Evolutionary conservation across 805 yeast species (phyloP), one percentile per base, ranked within the genome.

Genomic region (Candida verbasci): DNA sequence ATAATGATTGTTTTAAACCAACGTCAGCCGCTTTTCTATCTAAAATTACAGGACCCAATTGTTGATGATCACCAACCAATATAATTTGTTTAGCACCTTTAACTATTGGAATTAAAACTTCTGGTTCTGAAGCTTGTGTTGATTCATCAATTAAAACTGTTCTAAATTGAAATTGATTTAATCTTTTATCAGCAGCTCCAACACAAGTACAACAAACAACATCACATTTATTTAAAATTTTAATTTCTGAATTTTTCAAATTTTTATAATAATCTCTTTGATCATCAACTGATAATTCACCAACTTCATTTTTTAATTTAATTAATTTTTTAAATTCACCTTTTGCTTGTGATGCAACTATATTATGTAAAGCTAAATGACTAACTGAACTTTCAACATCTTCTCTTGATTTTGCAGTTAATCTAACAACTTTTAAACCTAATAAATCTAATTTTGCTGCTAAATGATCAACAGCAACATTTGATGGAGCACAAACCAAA

Each of bases 31-130:
- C 96, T 47, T 74, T 73, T 49, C 78, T 76, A 47, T 86, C 87
- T 38, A 86, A 59, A 33, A 91, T 82, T 17, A 88, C 94, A 0
- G 97, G 97, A 1, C 97, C 96, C 46, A 89, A 68, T 65, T 89
- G 97, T 62, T 87, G 91, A 60, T 91, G 97, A 58, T 89, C 97
- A 52, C 97, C 97, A 25, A 88, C 96, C 23, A 89, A 64, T 31
- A 89, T 76, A 6, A 88, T 86, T 55, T 89, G 96, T 53, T 82
- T 83, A 31, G 94, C 88, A 17, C 96, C 96, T 47, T 81, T 83
- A 2, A 83, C 87, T 25, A 89, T 76, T 9, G 97, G 96, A 46
- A 89, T 86, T 50, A 89, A 69, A 50, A 85, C 78, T 57, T 88
- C 96, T 1, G 96, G 96, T 57, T 89, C 97, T 0, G 91, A 76